A percentile compares a stretch with the other conserved stretches of the same genome.
phyloP scores from a whole-genome alignment of 768 basidiomycete species.

The Stropharia rugosoannulata region DNA sequence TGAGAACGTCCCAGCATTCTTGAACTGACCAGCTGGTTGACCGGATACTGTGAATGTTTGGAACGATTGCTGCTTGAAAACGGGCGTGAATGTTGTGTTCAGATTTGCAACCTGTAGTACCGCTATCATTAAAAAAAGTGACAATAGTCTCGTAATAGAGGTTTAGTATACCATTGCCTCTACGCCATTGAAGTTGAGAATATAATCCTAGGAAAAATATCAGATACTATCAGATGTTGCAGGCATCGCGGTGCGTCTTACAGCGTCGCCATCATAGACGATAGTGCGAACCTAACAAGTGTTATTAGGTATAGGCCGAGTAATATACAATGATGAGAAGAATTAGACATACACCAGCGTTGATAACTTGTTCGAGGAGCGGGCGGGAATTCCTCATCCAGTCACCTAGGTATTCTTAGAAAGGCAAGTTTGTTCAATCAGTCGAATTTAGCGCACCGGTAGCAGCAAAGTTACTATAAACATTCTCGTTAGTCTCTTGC shows the following conservation, averaged over 20 bases:
- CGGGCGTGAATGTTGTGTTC: constrained; percentile 41
- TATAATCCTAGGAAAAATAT: constrained; percentile 40
- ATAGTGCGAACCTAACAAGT: constrained; percentile 37
- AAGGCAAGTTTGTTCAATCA: too few species aligned
- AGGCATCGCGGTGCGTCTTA: constrained; percentile 12
- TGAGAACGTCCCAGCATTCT: constrained; percentile 55
- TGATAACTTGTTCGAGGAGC: constrained; percentile 54
- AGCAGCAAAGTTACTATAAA: constrained; percentile 34
- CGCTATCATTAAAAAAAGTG: neutral
- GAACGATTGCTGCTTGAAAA: constrained; percentile 40
- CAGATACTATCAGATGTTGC: neutral
- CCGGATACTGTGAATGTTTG: constrained; percentile 47
- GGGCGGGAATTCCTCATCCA: constrained; percentile 56
- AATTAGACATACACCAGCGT: constrained; percentile 40
- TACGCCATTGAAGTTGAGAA: constrained; percentile 54
- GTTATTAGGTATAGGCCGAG: neutral
- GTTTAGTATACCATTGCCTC: constrained; percentile 48
- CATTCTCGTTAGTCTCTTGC: constrained; percentile 35
- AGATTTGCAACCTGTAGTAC: constrained; percentile 40
- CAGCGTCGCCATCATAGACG: constrained; percentile 58
- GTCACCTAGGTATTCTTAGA: constrained; percentile 35
- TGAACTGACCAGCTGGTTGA: constrained; percentile 44
- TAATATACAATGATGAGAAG: neutral
- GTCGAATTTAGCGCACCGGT: constrained; percentile 7
- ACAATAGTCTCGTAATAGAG: neutral